Conservation (phyloP, 768 basidiomycete species). For the Inosperma sp. region DNA sequence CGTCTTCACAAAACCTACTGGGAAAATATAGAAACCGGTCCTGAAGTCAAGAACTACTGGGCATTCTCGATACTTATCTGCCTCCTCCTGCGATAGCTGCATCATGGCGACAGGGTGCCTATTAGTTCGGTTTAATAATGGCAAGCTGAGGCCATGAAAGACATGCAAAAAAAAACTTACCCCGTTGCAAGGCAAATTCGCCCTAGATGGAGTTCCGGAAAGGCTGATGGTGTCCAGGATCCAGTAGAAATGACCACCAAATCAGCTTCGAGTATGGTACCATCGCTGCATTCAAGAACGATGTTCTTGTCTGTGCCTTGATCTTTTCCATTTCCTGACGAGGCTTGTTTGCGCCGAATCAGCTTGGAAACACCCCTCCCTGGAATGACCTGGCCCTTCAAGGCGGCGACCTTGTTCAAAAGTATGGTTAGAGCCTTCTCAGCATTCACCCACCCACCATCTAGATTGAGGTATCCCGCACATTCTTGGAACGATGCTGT, state of each 20-base stretch:
- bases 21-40: slow-evolving; percentile 79
- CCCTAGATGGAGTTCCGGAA: slow-evolving; percentile 53
- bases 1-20: slow-evolving; percentile 42
- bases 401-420: slow-evolving; percentile 48
- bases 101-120: slow-evolving; percentile 81
- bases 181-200: slow-evolving; percentile 71
- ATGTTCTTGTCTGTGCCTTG: neutral
- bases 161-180: slow-evolving; percentile 35
- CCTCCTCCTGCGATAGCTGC: slow-evolving; percentile 70
- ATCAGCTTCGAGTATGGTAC: slow-evolving; percentile 49
- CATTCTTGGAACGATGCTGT: slow-evolving; percentile 33
- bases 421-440: slow-evolving; percentile 56
- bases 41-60: slow-evolving; percentile 73
- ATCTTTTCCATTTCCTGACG: slow-evolving; percentile 26
- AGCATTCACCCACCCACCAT: slow-evolving; percentile 85
- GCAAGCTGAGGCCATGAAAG: neutral
- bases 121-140: neutral
- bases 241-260: slow-evolving; percentile 70
- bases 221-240: slow-evolving; percentile 80
- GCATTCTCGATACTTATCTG: slow-evolving; percentile 49
- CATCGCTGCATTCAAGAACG: slow-evolving; percentile 63
- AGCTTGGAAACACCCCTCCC: slow-evolving; percentile 57
- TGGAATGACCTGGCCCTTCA: slow-evolving; percentile 56
- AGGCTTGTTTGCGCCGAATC: slow-evolving; percentile 31
- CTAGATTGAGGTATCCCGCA: slow-evolving; percentile 65